Base-by-base conservation (phyloP, 1,139 yeast genomes). In the Scheffersomyces segobiensis region DNA sequence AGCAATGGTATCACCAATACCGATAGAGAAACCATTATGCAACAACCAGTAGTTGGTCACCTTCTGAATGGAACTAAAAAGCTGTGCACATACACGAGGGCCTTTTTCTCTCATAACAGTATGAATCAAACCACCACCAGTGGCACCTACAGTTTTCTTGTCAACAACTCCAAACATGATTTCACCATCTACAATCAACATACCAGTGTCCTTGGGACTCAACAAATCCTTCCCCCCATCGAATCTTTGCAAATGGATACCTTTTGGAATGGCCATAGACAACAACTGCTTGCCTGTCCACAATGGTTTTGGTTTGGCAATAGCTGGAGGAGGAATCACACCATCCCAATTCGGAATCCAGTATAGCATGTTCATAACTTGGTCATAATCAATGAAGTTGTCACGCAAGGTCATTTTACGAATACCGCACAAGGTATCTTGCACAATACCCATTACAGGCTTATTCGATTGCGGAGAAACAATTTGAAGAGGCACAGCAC, bases 291-390 rank as follows among this genome's bases (percentile, higher is more conserved):
- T 95, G 75, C 99, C 99, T 5, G 97, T 84, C 99, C 99, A 95
- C 65, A 95, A 77, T 42, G 98, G 98, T 74, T 91, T 92, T 57
- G 99, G 99, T 71, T 93, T 95, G 59, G 92, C 70, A 59, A 95
- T 87, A 1, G 98, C 97, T 51, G 99, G 99, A 22, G 89, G 92
- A n/a, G 99, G 99, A 63, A 96, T 91, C 53, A 91, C 90, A 67
- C 99, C 99, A 78, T 95, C 97, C 99, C 99, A 95, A 65, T 89
- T 89, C 48, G 98, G 98, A 67, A 96, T 93, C 99, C 99, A 96
- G 74, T 90, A 93, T 64, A 95, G 82, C 81, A 95, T 91, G 72
- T 95, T 95, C 96, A 96, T 91, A 56, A 95, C 97, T 77, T 93
- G 97, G 65, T 92, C 97, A 71, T 88, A 91, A 65, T 91, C 97